Evolutionary conservation across 2,329 filamentous ascomycete genomes (phyloP), one percentile per base, ranked within the genome.

Genomic region (Diaporthe australafricana): DNA sequence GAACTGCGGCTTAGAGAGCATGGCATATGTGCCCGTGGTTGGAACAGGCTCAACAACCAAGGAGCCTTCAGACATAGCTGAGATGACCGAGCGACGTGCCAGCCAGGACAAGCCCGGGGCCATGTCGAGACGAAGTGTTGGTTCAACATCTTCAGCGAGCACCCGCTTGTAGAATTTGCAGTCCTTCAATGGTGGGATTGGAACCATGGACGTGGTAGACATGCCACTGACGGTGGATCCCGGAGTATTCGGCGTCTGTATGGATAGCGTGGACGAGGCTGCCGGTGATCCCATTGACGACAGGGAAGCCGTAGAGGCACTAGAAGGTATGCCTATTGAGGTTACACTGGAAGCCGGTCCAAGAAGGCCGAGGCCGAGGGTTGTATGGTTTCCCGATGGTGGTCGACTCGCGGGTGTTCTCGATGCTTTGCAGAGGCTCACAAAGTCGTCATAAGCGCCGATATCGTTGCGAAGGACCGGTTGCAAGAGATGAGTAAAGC

Each of bases 81-180:
- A 92, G 47, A 98, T 82, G 6, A 98, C 95, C 7, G 92, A 93
- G 71, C 96, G 91, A 56, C 96, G 92, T 62, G 94, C 95, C 57
- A 99, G 88, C 94, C 96, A 99, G 0, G 95, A 98, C 35, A 99
- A 89, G 0, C 95, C 94, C 0, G 96, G 96, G 0, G 96, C 95
- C 2, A 91, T 88, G 80, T 99, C 96, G 4, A 99, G 88, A 52
- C 96, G 91, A 12, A 99, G 85, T 0, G 96, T 98, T 0, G 96
- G 96, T 79, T 99, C 96, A 70, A 99, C 94, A 78, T 99, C 96
- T 81, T 99, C 96, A 25, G 90, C 88, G 32, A 98, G 83, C 7
- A 91, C 92, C 57, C 96, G 91, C 84, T 98, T 98, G 84, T 96
- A 99, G 79, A 98, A 99, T 75, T 93, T 94, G 35, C 93, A 94